Evolutionary conservation across 129 eudicot species (phyloP), one percentile per base, ranked within the genome.

Genomic region (Lactuca sativa): DNA sequence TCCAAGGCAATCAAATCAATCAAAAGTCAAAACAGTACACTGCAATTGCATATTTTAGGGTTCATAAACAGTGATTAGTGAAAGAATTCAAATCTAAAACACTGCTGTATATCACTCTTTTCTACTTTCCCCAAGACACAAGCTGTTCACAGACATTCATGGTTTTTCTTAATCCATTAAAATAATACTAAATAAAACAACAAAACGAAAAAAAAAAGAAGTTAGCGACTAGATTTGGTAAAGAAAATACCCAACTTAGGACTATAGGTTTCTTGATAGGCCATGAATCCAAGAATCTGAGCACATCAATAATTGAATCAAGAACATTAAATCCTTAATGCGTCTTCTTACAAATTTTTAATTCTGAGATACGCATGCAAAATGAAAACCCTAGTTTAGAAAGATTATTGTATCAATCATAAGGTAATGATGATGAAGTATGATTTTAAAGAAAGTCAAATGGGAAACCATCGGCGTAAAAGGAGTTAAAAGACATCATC

Each of bases 1-100:
- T 59, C 69, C 80, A 67, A 76, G 44, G 74, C 80, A 76, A 67
- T 76, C 80, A 76, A 76, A 76, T 76, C 80, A 76, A 59, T 76
- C 74, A 67, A 58, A 69, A 76, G 49, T 76, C 74, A 67, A 58
- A 69, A 64, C 47, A 56, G 74, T 75, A 66, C 62, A 58, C 67
- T 66, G 74, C 67, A 48, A 58, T 65, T 21, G 62, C 79, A 57
- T 66, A 48, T 51, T 67, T 64, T 76, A 68, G 80, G 80, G 80
- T 76, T 76, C 63, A 37, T 76, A 68, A 68, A 76, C 63, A 67
- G 54, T 48, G 17, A 51, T 76, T 75, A 67, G 56, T 67, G 74
- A 60, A 21, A 67, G 67, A 75, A 48, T 67, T 67, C 74, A 75
- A 36, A 75, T 66, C 68, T 33, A 66, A 74, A 34, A 47, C 55